These are phyloP conservation scores for Canariomyces notabilis DNA, from an alignment of 2,329 filamentous ascomycete genomes.

Conservation along the genomic window DNA sequence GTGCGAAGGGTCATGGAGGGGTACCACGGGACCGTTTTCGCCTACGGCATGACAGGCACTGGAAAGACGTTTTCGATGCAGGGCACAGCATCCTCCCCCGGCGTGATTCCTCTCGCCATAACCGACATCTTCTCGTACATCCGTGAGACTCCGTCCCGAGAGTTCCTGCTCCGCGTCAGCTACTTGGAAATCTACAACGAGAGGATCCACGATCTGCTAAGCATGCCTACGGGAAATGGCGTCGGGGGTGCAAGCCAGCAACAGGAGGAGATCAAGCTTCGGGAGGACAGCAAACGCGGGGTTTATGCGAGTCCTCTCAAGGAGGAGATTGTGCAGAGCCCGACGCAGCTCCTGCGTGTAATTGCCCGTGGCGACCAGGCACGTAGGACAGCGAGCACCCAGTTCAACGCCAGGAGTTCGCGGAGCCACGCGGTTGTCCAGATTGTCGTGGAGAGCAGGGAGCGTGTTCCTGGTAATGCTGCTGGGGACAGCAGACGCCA, in stretches of 20 bases:
- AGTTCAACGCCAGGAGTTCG: slow-evolving; percentile 94
- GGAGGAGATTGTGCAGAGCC: slow-evolving; percentile 97
- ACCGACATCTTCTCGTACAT: slow-evolving; percentile 99
- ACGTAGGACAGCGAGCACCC: slow-evolving; percentile 84
- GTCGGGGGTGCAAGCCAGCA: slow-evolving; percentile 47
- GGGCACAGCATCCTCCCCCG: slow-evolving; percentile 88
- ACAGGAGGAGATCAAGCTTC: slow-evolving; percentile 93
- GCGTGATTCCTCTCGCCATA: slow-evolving; percentile 94
- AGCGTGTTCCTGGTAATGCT: slow-evolving; percentile 61
- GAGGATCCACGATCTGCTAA: slow-evolving; percentile 88
- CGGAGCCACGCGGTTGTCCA: slow-evolving; percentile 98
- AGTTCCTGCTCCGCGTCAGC: slow-evolving; percentile 92
- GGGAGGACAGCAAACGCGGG: slow-evolving; percentile 92
- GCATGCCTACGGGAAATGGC: slow-evolving; percentile 59
- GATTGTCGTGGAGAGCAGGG: slow-evolving; percentile 95
- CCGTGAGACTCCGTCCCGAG: slow-evolving; percentile 87
- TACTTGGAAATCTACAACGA: slow-evolving; percentile 99
- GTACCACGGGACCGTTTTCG: slow-evolving; percentile 96
- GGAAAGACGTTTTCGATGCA: slow-evolving; percentile 99
- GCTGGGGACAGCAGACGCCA: slow-evolving; percentile 60
- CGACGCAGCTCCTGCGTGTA: slow-evolving; percentile 87
- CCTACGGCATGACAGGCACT: slow-evolving; percentile 98
- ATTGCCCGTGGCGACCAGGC: slow-evolving; percentile 93
- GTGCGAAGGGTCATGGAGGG: slow-evolving; percentile 98
- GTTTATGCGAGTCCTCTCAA: slow-evolving; percentile 95